A percentile compares a stretch with the other conserved stretches of the same genome.
Conservation (phyloP, 2,329 filamentous ascomycete genomes). For the Colletotrichum liaoningense region DNA sequence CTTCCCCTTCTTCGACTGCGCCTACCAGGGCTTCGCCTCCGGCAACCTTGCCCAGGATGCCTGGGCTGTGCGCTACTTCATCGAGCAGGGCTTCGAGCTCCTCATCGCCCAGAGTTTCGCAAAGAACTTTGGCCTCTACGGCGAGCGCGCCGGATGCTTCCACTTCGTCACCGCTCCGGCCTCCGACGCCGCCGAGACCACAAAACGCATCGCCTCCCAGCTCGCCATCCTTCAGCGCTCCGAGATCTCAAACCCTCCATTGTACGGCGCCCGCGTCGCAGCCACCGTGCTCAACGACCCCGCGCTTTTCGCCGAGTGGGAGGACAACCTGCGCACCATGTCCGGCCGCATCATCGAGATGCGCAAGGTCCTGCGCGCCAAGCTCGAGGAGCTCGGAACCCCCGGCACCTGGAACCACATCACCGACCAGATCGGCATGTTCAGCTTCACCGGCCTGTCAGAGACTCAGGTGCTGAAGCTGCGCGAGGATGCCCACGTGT, state of each 20-base stretch:
- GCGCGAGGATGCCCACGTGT: constrained; percentile 78
- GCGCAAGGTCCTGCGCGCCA: constrained; percentile 80
- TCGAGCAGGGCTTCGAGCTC: constrained; percentile 90
- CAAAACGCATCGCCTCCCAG: constrained; percentile 81
- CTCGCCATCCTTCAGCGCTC: constrained; percentile 94
- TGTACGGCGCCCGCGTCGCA: constrained; percentile 93
- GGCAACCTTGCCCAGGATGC: constrained; percentile 88
- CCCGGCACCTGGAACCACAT: constrained; percentile 97
- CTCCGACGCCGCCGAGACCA: constrained; percentile 71
- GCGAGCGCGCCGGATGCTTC: constrained; percentile 95
- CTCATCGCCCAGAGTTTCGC: constrained; percentile 93
- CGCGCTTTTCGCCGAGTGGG: constrained; percentile 88
- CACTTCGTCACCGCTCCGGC: constrained; percentile 86
- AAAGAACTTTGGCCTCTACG: constrained; percentile 98
- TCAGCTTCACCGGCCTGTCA: constrained; percentile 87
- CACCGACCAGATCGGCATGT: constrained; percentile 99
- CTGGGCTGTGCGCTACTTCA: constrained; percentile 93
- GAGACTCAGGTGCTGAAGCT: constrained; percentile 80
- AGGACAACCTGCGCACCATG: constrained; percentile 92
- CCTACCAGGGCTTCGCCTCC: constrained; percentile 97
- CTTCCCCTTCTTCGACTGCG: constrained; percentile 98
- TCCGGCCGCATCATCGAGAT: constrained; percentile 94
- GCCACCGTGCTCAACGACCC: constrained; percentile 86
- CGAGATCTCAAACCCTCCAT: constrained; percentile 96
- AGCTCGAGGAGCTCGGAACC: constrained; percentile 86